These are phyloP conservation scores for Exophiala mesophila DNA, from an alignment of 2,329 filamentous ascomycete genomes.

Conservation along the genomic window DNA sequence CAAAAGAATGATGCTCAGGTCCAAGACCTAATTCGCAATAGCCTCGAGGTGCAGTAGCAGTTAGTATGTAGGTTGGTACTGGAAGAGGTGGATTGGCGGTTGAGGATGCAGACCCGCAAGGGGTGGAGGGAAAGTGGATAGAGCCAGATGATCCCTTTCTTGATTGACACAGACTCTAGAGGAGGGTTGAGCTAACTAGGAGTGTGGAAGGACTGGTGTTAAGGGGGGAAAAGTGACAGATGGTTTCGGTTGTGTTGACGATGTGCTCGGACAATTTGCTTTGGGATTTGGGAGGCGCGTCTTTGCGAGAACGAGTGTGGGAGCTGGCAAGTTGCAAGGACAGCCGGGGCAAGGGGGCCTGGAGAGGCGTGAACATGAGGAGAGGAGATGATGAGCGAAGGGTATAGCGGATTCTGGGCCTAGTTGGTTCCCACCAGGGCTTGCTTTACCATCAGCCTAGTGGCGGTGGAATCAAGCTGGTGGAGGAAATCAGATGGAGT, in stretches of 20 bases:
- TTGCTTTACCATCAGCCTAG: too few relatives aligned
- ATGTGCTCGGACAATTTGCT: conserved; percentile 22
- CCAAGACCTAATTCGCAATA: conserved; percentile 17
- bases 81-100: conserved; percentile 18
- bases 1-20: conserved; percentile 17
- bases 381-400: conserved; percentile 1
- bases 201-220: conserved; percentile 7
- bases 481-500: too few relatives aligned
- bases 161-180: conserved; percentile 14
- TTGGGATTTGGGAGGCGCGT: not conserved
- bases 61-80: too few relatives aligned
- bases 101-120: conserved; percentile 22
- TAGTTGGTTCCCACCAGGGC: too few relatives aligned
- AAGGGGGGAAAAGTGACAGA: conserved; percentile 18
- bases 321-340: not conserved
- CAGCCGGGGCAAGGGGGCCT: conserved; percentile 1
- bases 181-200: conserved; percentile 10
- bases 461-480: too few relatives aligned
- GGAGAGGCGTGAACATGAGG: conserved; percentile 6
- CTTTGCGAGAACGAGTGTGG: conserved; percentile 16
- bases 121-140: conserved; percentile 24
- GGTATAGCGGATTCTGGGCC: not conserved
- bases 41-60: conserved; percentile 17
- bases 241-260: conserved; percentile 22
- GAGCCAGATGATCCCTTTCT: conserved; percentile 18